Evolutionary conservation across 441 rosid genomes (phyloP), one percentile per base, ranked within the genome.

Genomic region (Capsella rubella): DNA sequence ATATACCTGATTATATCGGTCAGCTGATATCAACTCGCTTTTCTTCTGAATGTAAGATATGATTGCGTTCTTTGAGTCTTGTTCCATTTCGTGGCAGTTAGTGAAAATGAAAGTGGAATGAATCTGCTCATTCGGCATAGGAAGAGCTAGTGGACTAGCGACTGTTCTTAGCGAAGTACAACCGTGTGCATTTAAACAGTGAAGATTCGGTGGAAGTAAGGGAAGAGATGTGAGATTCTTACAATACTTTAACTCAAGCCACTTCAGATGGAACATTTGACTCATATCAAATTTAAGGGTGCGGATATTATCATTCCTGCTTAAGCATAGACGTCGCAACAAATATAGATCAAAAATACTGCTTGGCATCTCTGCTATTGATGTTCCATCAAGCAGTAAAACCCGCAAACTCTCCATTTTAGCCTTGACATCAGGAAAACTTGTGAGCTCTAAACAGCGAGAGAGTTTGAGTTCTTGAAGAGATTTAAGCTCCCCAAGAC

Each of bases 211-310:
- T 18, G 79, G 83, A 56, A 82, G 72, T 14, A 1, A 34, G 1
- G 75, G 72, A 8, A 79, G 57, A 9, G 51, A 69, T 54, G 11
- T 18, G 15, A 39, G 77, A 28, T 21, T 50, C 42, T 16, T 37
- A 72, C 83, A 80, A 35, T 50, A 2, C 56, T 57, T 73, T 11
- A 80, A 34, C 14, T 47, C 60, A 0, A 78, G 73, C 55, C 8
- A 18, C 3, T 4, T 2, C 6, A 83, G 13, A 2, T 32, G 4
- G 29, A 13, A 32, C 14, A 74, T 56, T 8, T 46, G 42, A 5
- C 42, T 9, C 12, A 45, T 80, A 28, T 69, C 32, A 18, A 40
- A 15, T 0, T 65, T 29, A 4, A 80, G 9, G n/a, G 6, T 67
- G 21, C 29, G 0, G 51, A 80, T 73, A 1, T 40, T 55, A 12